Conservation (phyloP, 2,329 filamentous ascomycete genomes). For the Fusarium sp. region DNA sequence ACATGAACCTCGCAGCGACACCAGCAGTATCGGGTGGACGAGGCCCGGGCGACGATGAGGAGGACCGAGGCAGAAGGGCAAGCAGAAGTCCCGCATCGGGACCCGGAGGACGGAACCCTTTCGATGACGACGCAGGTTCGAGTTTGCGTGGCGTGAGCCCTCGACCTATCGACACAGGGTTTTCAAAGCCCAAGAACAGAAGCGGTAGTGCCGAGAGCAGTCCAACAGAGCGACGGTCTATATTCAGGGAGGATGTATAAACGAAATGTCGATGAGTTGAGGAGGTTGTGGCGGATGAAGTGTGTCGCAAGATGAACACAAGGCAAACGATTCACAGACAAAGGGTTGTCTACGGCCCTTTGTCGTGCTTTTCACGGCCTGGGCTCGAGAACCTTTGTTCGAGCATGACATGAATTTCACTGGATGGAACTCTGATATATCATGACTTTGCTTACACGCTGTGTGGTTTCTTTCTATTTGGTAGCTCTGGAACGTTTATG, state of each 20-base stretch:
- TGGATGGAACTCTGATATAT: slow-evolving; percentile 44
- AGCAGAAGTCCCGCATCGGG: slow-evolving; percentile 59
- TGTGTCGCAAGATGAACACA: not conserved
- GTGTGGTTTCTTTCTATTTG: slow-evolving; percentile 24
- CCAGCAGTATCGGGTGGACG: slow-evolving; percentile 48
- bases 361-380: slow-evolving; percentile 11
- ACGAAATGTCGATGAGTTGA: not conserved
- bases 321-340: slow-evolving; percentile 20
- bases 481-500: slow-evolving; percentile 27
- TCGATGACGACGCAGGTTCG: slow-evolving; percentile 76
- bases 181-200: slow-evolving; percentile 46
- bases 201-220: slow-evolving; percentile 63
- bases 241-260: slow-evolving; percentile 78
- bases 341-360: slow-evolving; percentile 12
- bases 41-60: slow-evolving; percentile 47
- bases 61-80: slow-evolving; percentile 59
- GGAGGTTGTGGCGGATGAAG: not conserved
- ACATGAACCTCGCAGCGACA: slow-evolving; percentile 62
- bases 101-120: slow-evolving; percentile 69
- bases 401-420: slow-evolving; percentile 21
- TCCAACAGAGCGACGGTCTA: slow-evolving; percentile 76
- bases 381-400: slow-evolving; percentile 10
- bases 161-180: slow-evolving; percentile 72
- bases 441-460: slow-evolving; percentile 29
- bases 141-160: slow-evolving; percentile 81